phyloP scores from a whole-genome alignment of 495 filamentous ascomycete species.

The Aspergillus sclerotioniger region DNA sequence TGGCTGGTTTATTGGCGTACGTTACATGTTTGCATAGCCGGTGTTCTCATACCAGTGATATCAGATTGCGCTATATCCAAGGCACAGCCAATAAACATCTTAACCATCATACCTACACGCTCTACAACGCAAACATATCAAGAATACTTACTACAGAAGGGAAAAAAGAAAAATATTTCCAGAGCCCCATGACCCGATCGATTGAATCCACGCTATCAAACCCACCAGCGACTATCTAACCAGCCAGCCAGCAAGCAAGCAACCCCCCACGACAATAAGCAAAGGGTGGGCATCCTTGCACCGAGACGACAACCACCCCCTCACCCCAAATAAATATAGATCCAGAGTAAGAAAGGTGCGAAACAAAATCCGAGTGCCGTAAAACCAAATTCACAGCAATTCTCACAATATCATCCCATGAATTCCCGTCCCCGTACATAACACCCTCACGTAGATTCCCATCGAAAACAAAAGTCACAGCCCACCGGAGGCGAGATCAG shows the following conservation, averaged over 20 bases:
- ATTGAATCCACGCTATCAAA: not conserved
- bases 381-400: constrained; percentile 8
- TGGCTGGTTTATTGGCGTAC: constrained; percentile 5
- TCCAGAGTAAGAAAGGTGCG: too few species aligned
- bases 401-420: not conserved
- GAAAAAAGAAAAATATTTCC: not conserved
- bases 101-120: not conserved
- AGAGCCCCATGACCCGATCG: constrained; percentile 2
- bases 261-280: not conserved
- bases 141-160: not conserved
- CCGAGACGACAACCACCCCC: not conserved
- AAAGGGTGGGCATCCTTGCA: not conserved
- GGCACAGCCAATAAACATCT: too few species aligned
- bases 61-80: too few species aligned
- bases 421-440: not conserved
- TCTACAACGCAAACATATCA: not conserved
- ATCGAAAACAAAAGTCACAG: constrained; percentile 6
- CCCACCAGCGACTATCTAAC: not conserved
- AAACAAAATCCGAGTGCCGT: not conserved
- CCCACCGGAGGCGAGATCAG: too few species aligned
- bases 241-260: not conserved
- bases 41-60: not conserved
- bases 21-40: constrained; percentile 20
- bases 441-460: not conserved
- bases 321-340: too few species aligned